phyloP scores from a whole-genome alignment of 228 moss, liverwort and hornwort species.

The Sphagnum fallax region DNA sequence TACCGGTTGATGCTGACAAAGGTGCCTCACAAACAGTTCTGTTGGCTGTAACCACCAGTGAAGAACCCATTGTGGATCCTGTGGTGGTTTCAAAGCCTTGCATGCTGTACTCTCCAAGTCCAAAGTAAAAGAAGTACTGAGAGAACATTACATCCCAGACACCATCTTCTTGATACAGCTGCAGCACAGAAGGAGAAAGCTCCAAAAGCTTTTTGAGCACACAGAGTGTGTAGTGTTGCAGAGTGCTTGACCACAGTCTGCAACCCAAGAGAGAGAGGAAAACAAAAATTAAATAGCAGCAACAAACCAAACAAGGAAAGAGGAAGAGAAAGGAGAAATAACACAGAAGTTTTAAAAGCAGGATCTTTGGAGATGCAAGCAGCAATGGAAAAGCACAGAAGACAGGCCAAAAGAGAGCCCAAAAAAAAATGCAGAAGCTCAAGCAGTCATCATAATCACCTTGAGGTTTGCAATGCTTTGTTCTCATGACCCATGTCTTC shows the following conservation, averaged over 20 bases:
- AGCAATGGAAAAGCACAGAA: background rate
- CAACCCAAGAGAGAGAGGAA: background rate
- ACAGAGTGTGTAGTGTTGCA: slow-evolving; percentile 34
- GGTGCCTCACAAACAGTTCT: background rate
- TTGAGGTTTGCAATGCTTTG: slow-evolving; percentile 26
- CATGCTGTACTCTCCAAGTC: slow-evolving; percentile 10
- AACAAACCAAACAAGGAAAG: background rate
- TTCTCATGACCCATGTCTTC: slow-evolving; percentile 25
- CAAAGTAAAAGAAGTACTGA: slow-evolving; percentile 36
- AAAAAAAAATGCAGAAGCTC: too few relatives aligned
- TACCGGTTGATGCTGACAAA: background rate
- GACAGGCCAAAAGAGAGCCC: background rate
- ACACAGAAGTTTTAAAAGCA: background rate
- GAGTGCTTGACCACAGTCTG: slow-evolving; percentile 33
- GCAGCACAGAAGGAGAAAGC: slow-evolving; percentile 26
- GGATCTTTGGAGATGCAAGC: background rate
- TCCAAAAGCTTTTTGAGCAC: slow-evolving; percentile 33
- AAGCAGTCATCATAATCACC: slow-evolving; percentile 10
- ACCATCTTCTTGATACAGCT: slow-evolving; percentile 32
- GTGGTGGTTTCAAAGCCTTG: background rate
- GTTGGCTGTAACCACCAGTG: background rate
- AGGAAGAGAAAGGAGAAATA: background rate
- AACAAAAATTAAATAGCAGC: background rate
- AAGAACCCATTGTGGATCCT: background rate
- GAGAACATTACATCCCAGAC: slow-evolving; percentile 42